Percentiles rank a stretch among this genome's conserved stretches.
Conservation (phyloP, 768 basidiomycete species). For the Collybia sordida region DNA sequence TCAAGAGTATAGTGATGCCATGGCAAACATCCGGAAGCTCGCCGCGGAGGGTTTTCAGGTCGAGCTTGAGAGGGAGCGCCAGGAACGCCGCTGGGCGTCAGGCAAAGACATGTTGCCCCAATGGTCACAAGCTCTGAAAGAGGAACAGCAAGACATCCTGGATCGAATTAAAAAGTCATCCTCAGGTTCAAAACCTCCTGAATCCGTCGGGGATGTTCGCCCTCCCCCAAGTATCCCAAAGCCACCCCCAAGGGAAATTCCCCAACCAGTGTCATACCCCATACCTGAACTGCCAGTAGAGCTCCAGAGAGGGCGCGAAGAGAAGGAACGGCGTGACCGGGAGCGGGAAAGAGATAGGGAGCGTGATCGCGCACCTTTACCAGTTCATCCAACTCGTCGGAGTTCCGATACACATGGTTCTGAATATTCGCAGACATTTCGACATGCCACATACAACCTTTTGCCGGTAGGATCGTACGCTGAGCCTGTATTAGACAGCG, state of each 20-base stretch:
- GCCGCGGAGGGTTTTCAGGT: constrained; percentile 46
- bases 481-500: constrained; percentile 3
- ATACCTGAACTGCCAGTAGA: background rate
- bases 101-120: constrained; percentile 28
- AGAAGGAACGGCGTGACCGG: constrained; percentile 8
- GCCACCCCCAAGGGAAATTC: background rate
- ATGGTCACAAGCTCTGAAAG: constrained; percentile 28
- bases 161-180: constrained; percentile 36
- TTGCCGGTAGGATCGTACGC: background rate
- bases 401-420: constrained; percentile 19
- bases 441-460: background rate
- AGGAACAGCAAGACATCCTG: constrained; percentile 43
- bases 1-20: constrained; percentile 36
- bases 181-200: constrained; percentile 5
- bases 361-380: constrained; percentile 10
- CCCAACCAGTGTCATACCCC: background rate
- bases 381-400: constrained; percentile 15
- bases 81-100: constrained; percentile 48
- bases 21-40: constrained; percentile 42
- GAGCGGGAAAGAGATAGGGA: constrained; percentile 10
- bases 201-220: background rate
- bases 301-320: constrained; percentile 2
- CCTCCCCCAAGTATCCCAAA: background rate
- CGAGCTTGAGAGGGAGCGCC: constrained; percentile 46
- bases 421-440: constrained; percentile 11